These are phyloP conservation scores for Talaromyces pinophilus DNA, from an alignment of 2,329 filamentous ascomycete genomes.

Conservation along the genomic window DNA sequence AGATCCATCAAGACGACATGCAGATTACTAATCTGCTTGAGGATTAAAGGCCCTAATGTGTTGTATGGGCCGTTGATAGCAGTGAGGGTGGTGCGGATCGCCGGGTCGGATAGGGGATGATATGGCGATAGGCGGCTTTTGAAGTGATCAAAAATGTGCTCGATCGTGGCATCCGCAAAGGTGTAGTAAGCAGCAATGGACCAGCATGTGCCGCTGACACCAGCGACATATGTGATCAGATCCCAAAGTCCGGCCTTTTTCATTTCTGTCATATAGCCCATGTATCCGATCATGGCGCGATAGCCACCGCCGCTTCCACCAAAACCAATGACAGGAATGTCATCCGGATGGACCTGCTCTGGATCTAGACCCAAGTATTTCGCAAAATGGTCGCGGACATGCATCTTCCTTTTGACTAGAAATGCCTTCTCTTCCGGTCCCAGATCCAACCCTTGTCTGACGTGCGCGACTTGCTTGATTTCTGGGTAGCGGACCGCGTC, in stretches of 20 bases:
- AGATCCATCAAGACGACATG: conserved; percentile 23
- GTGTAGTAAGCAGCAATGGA: conserved; percentile 23
- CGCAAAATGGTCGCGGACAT: conserved; percentile 18
- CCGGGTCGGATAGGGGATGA: conserved; percentile 21
- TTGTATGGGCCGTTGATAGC: conserved; percentile 21
- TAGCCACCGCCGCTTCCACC: conserved; percentile 22
- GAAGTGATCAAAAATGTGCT: conserved; percentile 22
- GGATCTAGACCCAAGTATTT: conserved; percentile 18
- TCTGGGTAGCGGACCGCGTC: conserved; percentile 18
- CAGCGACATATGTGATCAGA: conserved; percentile 19
- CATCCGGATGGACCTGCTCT: conserved; percentile 20
- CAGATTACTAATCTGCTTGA: conserved; percentile 22
- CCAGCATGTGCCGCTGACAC: conserved; percentile 22
- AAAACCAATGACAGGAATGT: conserved; percentile 22
- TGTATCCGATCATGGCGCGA: conserved; percentile 21
- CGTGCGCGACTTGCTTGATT: conserved; percentile 14
- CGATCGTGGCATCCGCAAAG: conserved; percentile 17
- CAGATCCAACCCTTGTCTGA: conserved; percentile 14
- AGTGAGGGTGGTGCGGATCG: conserved; percentile 22
- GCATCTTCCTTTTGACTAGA: conserved; percentile 16
- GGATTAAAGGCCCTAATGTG: conserved; percentile 17
- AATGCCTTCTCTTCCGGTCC: conserved; percentile 18
- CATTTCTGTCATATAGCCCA: conserved; percentile 22
- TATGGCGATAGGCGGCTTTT: conserved; percentile 20
- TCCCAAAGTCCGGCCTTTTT: conserved; percentile 21